Conservation (phyloP, 1,284 basidiomycete genomes). For the Puccinia sorghi region DNA sequence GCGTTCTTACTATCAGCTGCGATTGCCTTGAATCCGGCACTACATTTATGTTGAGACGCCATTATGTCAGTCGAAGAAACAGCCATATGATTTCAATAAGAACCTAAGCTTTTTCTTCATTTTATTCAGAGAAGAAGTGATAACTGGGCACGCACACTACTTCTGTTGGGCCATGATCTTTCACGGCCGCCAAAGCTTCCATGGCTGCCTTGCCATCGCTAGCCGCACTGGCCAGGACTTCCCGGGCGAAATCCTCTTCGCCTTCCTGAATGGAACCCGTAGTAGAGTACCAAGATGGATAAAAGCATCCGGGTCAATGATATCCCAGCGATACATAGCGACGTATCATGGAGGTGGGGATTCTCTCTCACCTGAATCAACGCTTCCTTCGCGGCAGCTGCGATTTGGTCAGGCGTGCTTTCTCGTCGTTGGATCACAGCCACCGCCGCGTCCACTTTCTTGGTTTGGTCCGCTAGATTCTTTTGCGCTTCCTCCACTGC, state of each 20-base stretch:
- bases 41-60: background rate
- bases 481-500: slow-evolving; percentile 9
- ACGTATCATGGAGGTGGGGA: too few species aligned
- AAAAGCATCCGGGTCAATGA: too few species aligned
- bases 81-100: background rate
- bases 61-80: background rate
- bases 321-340: too few species aligned
- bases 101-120: too few species aligned
- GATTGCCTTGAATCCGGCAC: slow-evolving; percentile 19
- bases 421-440: background rate
- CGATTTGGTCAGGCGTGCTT: slow-evolving; percentile 17
- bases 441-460: slow-evolving; percentile 21
- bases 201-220: slow-evolving; percentile 8
- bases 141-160: background rate
- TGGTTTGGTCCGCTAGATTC: slow-evolving; percentile 20
- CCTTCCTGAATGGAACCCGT: slow-evolving; percentile 2
- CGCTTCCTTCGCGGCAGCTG: slow-evolving; percentile 14
- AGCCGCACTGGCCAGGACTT: slow-evolving; percentile 35
- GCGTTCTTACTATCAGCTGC: background rate
- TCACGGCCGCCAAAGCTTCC: slow-evolving; percentile 16
- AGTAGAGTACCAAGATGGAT: too few species aligned
- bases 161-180: slow-evolving; percentile 28
- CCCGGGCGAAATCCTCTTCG: slow-evolving; percentile 12
- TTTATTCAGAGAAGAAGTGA: too few species aligned
- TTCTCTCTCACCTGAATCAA: background rate